phyloP scores from a whole-genome alignment of 2,329 filamentous ascomycete genomes.

The Monilinia fructicola region DNA sequence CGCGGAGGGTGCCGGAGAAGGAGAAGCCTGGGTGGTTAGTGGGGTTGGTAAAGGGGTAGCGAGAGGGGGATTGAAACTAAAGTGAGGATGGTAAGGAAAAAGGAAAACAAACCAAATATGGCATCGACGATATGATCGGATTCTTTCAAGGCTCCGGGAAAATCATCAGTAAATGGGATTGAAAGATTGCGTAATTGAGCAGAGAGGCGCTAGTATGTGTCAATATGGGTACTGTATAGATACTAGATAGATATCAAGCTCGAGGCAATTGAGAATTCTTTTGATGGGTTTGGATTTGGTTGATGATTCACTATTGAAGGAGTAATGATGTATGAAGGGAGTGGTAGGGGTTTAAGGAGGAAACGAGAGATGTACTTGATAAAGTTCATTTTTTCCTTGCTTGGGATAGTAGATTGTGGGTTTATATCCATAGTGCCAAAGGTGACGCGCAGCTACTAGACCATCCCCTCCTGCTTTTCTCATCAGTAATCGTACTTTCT shows the following conservation, averaged over 20 bases:
- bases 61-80: constrained; percentile 17
- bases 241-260: not conserved
- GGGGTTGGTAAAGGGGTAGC: constrained; percentile 20
- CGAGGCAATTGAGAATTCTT: not conserved
- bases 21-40: constrained; percentile 67
- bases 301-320: not conserved
- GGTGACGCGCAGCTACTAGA: constrained; percentile 87
- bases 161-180: constrained; percentile 82
- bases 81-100: not conserved
- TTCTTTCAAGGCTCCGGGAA: constrained; percentile 61
- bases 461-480: constrained; percentile 74
- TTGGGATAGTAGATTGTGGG: constrained; percentile 93
- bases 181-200: constrained; percentile 82
- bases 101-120: constrained; percentile 70
- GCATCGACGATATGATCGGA: constrained; percentile 87
- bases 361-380: constrained; percentile 57
- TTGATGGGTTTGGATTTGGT: not conserved
- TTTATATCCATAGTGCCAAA: constrained; percentile 87
- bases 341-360: no score
- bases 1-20: constrained; percentile 88
- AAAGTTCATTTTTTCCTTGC: constrained; percentile 84
- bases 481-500: not conserved
- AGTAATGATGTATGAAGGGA: not conserved
- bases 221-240: constrained; percentile 9
- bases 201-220: constrained; percentile 63